These are phyloP conservation scores for Murraya paniculata DNA, from an alignment of 345 rosid species.

Conservation along the genomic window DNA sequence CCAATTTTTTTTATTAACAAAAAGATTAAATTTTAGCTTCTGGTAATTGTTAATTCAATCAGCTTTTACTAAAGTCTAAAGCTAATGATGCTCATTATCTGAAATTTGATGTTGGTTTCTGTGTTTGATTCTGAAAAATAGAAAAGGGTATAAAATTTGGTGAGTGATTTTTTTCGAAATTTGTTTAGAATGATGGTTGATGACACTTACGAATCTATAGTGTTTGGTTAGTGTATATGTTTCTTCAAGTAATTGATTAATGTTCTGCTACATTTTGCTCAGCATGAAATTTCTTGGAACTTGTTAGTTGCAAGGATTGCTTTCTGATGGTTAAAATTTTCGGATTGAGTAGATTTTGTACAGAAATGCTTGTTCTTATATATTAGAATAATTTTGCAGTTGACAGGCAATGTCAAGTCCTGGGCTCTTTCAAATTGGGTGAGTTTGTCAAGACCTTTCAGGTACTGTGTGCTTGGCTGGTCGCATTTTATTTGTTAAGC, in stretches of 20 bases:
- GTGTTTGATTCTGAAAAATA: neutral
- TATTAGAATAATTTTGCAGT: slow-evolving; percentile 32
- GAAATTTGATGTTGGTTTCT: neutral
- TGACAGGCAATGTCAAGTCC: slow-evolving; percentile 47
- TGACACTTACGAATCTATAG: too few species aligned
- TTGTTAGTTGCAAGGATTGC: too few species aligned
- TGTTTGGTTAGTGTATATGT: neutral
- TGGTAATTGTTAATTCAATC: neutral
- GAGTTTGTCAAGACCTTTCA: slow-evolving; percentile 64
- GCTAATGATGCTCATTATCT: neutral
- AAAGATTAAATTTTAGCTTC: too few species aligned
- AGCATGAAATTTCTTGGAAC: neutral
- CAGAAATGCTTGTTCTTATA: too few species aligned
- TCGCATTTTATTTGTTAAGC: neutral
- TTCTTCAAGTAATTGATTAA: neutral
- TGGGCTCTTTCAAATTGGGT: slow-evolving; percentile 40
- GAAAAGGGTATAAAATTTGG: too few species aligned
- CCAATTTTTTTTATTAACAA: too few species aligned
- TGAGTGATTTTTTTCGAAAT: too few species aligned
- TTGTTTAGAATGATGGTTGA: too few species aligned
- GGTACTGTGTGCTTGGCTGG: slow-evolving; percentile 31
- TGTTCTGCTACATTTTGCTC: neutral
- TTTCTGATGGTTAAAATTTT: too few species aligned
- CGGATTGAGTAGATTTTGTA: too few species aligned
- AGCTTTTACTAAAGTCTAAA: neutral